Evolutionary conservation across 78 protist species (phyloP).

Genomic region (Cavenderia fasciculata): DNA sequence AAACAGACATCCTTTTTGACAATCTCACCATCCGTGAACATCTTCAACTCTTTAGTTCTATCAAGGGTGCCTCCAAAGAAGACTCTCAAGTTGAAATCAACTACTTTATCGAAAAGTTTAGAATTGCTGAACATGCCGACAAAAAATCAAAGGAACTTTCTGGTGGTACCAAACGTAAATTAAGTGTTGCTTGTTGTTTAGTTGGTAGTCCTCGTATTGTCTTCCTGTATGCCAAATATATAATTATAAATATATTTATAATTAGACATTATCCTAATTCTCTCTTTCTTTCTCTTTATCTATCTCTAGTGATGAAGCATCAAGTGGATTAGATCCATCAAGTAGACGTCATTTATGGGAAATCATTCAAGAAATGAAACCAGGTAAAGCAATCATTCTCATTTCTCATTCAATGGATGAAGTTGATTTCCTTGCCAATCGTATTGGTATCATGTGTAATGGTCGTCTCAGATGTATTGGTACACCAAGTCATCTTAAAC

Average conservation of each 20-base stretch:
- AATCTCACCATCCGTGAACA: slow-evolving; percentile 55
- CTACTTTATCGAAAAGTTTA: slow-evolving; percentile 1
- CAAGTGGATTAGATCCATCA: slow-evolving; percentile 85
- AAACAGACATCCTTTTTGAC: slow-evolving; percentile 72
- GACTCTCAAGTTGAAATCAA: neutral
- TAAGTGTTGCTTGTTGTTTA: slow-evolving; percentile 77
- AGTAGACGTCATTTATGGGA: slow-evolving; percentile 77
- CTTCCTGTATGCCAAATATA: too few species aligned
- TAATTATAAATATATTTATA: too few species aligned
- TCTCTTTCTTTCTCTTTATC: too few species aligned
- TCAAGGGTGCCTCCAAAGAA: slow-evolving; percentile 26
- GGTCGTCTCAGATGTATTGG: slow-evolving; percentile 85
- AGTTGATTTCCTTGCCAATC: slow-evolving; percentile 89
- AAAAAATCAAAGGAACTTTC: slow-evolving; percentile 27
- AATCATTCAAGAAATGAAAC: slow-evolving; percentile 25
- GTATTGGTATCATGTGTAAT: slow-evolving; percentile 92
- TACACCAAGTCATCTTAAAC: slow-evolving; percentile 85
- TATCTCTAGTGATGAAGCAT: slow-evolving; percentile 93
- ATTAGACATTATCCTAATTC: too few species aligned
- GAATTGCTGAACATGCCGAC: neutral
- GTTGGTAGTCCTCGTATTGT: slow-evolving; percentile 70
- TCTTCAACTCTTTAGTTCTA: slow-evolving; percentile 33
- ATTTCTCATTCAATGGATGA: slow-evolving; percentile 94
- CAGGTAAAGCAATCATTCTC: slow-evolving; percentile 55
- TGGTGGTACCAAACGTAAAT: slow-evolving; percentile 88